Evolutionary conservation across 2,329 filamentous ascomycete genomes (phyloP).

Genomic region (Microdochium paspali): DNA sequence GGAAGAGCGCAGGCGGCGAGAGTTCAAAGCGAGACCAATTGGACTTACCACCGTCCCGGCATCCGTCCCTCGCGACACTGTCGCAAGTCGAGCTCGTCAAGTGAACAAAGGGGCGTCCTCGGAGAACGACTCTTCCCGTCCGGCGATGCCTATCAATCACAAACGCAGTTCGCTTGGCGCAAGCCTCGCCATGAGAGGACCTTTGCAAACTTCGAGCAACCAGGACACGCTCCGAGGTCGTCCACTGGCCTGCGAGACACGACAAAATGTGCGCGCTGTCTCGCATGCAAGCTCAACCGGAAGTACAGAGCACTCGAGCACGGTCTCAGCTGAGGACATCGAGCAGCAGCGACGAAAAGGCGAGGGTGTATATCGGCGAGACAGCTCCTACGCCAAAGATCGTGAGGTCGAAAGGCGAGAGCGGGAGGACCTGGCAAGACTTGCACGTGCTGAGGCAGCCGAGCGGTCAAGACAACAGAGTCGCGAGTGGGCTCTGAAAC

Average conservation of each 20-base stretch:
- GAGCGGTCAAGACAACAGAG: background rate
- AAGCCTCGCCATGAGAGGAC: conserved; percentile 17
- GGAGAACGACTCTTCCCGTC: conserved; percentile 13
- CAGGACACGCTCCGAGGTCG: conserved; percentile 17
- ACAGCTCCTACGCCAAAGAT: conserved; percentile 35
- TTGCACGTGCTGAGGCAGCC: background rate
- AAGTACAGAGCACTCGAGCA: conserved; percentile 34
- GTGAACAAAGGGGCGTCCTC: conserved; percentile 21
- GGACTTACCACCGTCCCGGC: conserved; percentile 31
- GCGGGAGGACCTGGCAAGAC: conserved; percentile 3
- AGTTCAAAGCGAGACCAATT: conserved; percentile 54
- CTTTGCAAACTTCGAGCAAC: conserved; percentile 18
- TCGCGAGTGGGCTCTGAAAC: background rate
- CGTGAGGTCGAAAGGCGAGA: conserved; percentile 39
- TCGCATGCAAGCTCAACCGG: conserved; percentile 28
- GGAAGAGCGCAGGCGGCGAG: conserved; percentile 48
- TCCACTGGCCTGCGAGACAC: conserved; percentile 17
- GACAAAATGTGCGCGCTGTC: conserved; percentile 19
- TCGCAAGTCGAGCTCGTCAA: conserved; percentile 46
- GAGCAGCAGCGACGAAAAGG: conserved; percentile 42
- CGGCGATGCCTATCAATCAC: conserved; percentile 8
- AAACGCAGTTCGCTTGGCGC: conserved; percentile 17
- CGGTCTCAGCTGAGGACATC: conserved; percentile 38
- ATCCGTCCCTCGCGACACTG: conserved; percentile 43
- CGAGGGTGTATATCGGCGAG: conserved; percentile 42